A percentile compares a stretch with the other conserved stretches of the same genome.
Conservation (phyloP, 768 basidiomycete genomes). For the Serendipita vermifera region DNA sequence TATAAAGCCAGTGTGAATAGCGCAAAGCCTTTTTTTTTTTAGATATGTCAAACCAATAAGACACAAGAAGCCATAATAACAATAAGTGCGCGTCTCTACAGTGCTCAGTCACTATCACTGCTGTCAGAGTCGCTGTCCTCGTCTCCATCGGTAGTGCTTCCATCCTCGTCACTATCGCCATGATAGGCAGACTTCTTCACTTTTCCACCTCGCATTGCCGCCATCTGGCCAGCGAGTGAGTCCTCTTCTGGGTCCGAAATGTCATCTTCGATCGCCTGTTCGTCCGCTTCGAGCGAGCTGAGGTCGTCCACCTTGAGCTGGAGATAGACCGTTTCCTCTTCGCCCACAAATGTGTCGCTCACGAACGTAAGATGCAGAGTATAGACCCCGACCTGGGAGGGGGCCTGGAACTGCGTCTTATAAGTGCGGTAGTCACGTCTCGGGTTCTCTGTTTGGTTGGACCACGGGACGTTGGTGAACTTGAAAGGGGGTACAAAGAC, state of each 20-base stretch:
- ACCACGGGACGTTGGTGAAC: constrained; percentile 63
- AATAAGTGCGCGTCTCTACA: not conserved
- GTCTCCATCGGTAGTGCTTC: constrained; percentile 35
- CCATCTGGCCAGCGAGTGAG: constrained; percentile 93
- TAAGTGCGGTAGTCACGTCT: constrained; percentile 62
- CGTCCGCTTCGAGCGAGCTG: constrained; percentile 41
- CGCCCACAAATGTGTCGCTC: constrained; percentile 82
- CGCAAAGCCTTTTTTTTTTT: no score
- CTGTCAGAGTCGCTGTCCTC: constrained; percentile 35
- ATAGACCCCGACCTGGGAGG: constrained; percentile 67
- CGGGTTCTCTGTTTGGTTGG: constrained; percentile 31
- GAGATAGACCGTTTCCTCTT: constrained; percentile 58
- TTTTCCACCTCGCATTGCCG: constrained; percentile 76
- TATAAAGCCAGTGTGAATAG: not conserved
- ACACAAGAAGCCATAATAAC: not conserved
- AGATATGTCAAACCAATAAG: not conserved
- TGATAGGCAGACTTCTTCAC: constrained; percentile 51
- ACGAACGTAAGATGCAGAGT: constrained; percentile 79
- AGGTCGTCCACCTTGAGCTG: constrained; percentile 76
- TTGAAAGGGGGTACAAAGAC: constrained; percentile 79
- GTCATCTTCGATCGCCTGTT: constrained; percentile 65
- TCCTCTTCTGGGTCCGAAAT: constrained; percentile 99
- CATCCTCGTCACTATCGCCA: constrained; percentile 42
- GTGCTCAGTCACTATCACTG: constrained; percentile 35
- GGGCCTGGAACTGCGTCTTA: constrained; percentile 92